Evolutionary conservation across 179 eudicot genomes (phyloP).

Genomic region (Pouteria campechiana): DNA sequence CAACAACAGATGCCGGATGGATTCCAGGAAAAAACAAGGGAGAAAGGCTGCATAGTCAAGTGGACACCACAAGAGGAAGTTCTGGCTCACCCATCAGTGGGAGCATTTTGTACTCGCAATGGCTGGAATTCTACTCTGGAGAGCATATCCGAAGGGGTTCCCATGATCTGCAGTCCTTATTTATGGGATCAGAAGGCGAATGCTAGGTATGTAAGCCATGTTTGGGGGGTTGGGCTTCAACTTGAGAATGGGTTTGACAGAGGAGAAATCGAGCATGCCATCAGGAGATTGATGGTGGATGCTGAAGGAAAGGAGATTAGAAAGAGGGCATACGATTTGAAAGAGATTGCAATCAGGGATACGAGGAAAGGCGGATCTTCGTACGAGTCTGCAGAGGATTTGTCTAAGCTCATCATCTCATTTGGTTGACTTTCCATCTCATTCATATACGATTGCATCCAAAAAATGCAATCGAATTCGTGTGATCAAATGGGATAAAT

Average conservation of each 20-base stretch:
- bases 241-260: slow-evolving; percentile 5
- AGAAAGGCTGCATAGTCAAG: slow-evolving; percentile 12
- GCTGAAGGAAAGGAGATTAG: slow-evolving; percentile 13
- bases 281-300: slow-evolving; percentile 14
- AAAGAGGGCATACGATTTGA: slow-evolving; percentile 10
- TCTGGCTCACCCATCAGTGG: slow-evolving; percentile 23
- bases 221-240: slow-evolving; percentile 12
- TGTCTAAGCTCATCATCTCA: slow-evolving; percentile 9
- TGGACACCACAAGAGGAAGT: slow-evolving; percentile 33
- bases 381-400: slow-evolving; percentile 1
- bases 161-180: slow-evolving; percentile 17
- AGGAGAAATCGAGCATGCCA: slow-evolving; percentile 2
- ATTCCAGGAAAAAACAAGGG: slow-evolving; percentile 3
- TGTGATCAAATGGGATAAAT: too few species aligned
- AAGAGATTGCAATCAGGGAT: not conserved
- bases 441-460: too few species aligned
- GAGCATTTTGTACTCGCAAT: slow-evolving; percentile 31
- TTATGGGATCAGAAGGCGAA: slow-evolving; percentile 11
- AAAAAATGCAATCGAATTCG: too few species aligned
- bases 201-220: slow-evolving; percentile 12
- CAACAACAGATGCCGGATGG: slow-evolving; percentile 11
- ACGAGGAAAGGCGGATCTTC: slow-evolving; percentile 9
- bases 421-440: too few species aligned
- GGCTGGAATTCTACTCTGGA: slow-evolving; percentile 27
- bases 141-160: slow-evolving; percentile 13